Evolutionary conservation across 257 asterid species (phyloP).

Genomic region (Orobanche coerulescens): DNA sequence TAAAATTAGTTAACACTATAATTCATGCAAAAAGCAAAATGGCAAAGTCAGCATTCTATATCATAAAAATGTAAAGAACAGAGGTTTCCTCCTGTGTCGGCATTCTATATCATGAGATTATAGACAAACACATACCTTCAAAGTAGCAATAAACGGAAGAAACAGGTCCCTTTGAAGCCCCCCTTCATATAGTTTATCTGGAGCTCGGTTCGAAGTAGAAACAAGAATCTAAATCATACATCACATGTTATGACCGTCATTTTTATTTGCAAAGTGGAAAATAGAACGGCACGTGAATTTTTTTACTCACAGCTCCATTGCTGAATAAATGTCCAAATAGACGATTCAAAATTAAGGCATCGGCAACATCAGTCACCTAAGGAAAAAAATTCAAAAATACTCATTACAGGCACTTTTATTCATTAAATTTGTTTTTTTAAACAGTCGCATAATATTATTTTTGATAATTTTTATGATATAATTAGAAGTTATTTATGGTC

Average conservation of each 20-base stretch:
- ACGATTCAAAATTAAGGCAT: conserved; percentile 80
- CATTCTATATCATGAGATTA: background rate
- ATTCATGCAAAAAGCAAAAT: too few species aligned
- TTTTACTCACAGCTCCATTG: conserved; percentile 77
- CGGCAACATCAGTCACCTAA: conserved; percentile 91
- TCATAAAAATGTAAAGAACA: too few species aligned
- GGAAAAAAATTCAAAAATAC: background rate
- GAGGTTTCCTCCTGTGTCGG: conserved; percentile 1
- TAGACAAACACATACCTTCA: conserved; percentile 44
- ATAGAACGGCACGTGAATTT: background rate
- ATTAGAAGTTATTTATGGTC: too few species aligned
- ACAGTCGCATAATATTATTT: too few species aligned
- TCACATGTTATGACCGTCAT: background rate
- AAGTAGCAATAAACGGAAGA: conserved; percentile 75
- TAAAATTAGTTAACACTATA: too few species aligned
- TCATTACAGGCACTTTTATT: too few species aligned
- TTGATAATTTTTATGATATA: too few species aligned
- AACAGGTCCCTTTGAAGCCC: conserved; percentile 89
- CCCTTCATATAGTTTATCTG: conserved; percentile 86
- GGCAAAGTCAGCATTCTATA: too few species aligned
- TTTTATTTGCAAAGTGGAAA: background rate
- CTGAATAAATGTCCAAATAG: conserved; percentile 64
- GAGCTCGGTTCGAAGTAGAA: conserved; percentile 91
- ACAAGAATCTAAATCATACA: conserved; percentile 58
- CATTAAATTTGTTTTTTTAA: too few species aligned